Conservation (phyloP, 129 eudicot genomes). For the Escallonia herrerae region DNA sequence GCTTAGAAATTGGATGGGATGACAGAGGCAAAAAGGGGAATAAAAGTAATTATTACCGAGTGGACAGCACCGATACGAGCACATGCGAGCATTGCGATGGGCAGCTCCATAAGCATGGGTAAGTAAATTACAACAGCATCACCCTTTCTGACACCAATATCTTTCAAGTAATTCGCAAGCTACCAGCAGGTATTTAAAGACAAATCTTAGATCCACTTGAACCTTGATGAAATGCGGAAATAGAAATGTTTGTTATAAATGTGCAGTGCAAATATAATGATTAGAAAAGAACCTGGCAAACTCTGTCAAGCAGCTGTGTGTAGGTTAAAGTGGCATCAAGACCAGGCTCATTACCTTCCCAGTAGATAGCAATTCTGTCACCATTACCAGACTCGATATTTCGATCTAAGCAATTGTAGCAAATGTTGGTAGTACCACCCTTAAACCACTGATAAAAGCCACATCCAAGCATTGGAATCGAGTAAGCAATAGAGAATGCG, state of each 20-base stretch:
- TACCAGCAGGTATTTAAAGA: constrained; percentile 14
- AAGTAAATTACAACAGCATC: constrained; percentile 89
- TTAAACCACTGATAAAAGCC: constrained; percentile 71
- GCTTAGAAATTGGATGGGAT: neutral
- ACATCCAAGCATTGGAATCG: neutral
- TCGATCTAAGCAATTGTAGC: constrained; percentile 89
- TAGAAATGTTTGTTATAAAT: neutral
- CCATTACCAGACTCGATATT: constrained; percentile 69
- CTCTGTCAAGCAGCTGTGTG: constrained; percentile 76
- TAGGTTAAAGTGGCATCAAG: constrained; percentile 70
- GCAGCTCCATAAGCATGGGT: constrained; percentile 96
- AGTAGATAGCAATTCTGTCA: constrained; percentile 67
- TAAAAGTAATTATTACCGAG: constrained; percentile 42
- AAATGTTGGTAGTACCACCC: constrained; percentile 88
- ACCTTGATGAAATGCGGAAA: neutral
- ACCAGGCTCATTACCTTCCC: constrained; percentile 98
- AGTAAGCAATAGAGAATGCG: neutral
- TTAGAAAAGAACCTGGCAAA: constrained; percentile 54
- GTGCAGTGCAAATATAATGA: neutral
- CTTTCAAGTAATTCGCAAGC: constrained; percentile 97
- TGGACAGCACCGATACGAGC: constrained; percentile 99
- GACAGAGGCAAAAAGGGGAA: neutral
- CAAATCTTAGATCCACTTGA: neutral
- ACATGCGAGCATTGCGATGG: constrained; percentile 96
- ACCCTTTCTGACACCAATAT: constrained; percentile 74